Evolutionary conservation across 1,284 basidiomycete genomes (phyloP).

Genomic region (Uromyces viciae-fabae): DNA sequence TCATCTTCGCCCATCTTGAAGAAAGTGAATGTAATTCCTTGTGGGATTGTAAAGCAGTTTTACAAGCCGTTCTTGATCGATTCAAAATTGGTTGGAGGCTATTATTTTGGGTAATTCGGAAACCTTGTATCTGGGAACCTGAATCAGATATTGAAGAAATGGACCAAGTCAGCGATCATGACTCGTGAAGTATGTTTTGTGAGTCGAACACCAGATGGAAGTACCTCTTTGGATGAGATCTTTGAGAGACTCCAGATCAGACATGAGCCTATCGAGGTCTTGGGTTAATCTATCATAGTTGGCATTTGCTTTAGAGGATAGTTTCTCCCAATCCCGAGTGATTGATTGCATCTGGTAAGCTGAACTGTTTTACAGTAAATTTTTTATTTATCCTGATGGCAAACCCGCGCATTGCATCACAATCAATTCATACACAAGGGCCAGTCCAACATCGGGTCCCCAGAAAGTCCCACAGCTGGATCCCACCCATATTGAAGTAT

Average conservation of each 20-base stretch:
- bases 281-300: slow-evolving; percentile 7
- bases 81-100: slow-evolving; percentile 27
- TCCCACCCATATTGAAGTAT: no score
- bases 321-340: slow-evolving; percentile 29
- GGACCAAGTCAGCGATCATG: not conserved
- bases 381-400: no score
- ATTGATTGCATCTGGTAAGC: slow-evolving; percentile 43
- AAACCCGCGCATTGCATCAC: no score
- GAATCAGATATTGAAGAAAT: not conserved
- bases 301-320: slow-evolving; percentile 12
- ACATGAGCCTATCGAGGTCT: slow-evolving; percentile 30
- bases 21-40: slow-evolving; percentile 28
- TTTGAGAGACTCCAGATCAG: slow-evolving; percentile 21
- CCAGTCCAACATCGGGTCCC: no score
- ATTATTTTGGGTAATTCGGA: not conserved
- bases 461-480: no score
- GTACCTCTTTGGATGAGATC: slow-evolving; percentile 1
- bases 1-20: slow-evolving; percentile 40
- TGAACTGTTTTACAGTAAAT: not conserved
- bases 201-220: not conserved
- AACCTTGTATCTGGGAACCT: slow-evolving; percentile 23
- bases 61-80: slow-evolving; percentile 21
- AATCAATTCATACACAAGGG: no score
- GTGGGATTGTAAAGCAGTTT: slow-evolving; percentile 30
- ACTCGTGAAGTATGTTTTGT: no score